These are phyloP conservation scores for Lachancea dasiensis DNA, from an alignment of 805 yeast genomes.

Conservation along the genomic window DNA sequence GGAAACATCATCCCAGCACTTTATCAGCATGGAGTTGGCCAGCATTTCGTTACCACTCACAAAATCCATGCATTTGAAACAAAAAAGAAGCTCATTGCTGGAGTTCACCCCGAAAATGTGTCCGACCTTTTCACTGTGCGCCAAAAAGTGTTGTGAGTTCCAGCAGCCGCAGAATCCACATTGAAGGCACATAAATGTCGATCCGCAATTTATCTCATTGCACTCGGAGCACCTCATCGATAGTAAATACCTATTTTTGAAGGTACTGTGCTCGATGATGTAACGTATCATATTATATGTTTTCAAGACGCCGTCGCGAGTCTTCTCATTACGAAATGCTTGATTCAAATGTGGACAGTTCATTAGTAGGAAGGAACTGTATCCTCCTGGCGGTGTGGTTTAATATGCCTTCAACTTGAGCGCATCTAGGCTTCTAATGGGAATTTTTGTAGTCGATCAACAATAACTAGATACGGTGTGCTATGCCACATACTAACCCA, in stretches of 20 bases:
- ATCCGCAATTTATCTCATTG: constrained; percentile 27
- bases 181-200: constrained; percentile 60
- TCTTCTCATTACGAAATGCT: constrained; percentile 30
- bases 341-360: constrained; percentile 28
- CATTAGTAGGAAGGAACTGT: constrained; percentile 21
- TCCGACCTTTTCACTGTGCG: constrained; percentile 42
- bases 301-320: constrained; percentile 25
- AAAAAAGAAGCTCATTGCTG: constrained; percentile 59
- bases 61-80: constrained; percentile 73
- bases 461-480: no score
- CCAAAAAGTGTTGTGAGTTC: constrained; percentile 40
- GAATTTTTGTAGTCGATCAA: constrained; percentile 3
- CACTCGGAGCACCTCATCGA: constrained; percentile 29
- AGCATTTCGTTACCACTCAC: constrained; percentile 51
- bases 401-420: background rate
- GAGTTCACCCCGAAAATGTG: constrained; percentile 66
- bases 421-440: background rate
- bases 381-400: background rate
- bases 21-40: constrained; percentile 18
- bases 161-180: constrained; percentile 75
- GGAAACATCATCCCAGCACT: constrained; percentile 25
- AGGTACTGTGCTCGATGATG: constrained; percentile 18
- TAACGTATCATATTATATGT: constrained; percentile 26
- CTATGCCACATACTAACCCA: no score
- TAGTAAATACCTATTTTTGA: constrained; percentile 17